Evolutionary conservation across 2,329 filamentous ascomycete species (phyloP).

Genomic region (Cryphonectria nitschkei): DNA sequence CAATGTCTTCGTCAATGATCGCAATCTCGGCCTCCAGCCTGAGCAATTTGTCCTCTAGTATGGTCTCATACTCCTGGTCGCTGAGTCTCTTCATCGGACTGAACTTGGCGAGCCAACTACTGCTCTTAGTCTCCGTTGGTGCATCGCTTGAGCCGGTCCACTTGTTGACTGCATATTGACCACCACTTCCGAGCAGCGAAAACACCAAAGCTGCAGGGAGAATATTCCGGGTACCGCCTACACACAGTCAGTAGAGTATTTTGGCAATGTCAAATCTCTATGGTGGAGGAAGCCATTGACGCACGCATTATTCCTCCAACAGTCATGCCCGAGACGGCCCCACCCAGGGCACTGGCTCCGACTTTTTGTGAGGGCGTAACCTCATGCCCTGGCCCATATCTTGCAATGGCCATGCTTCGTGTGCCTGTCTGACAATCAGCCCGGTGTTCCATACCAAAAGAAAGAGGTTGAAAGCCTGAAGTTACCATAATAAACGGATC

Average conservation of each 20-base stretch:
- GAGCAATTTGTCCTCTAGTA: conserved; percentile 72
- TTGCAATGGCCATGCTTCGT: conserved; percentile 44
- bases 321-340: conserved; percentile 66
- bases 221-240: conserved; percentile 58
- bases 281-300: conserved; percentile 32
- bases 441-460: background rate
- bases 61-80: conserved; percentile 71
- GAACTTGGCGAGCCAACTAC: conserved; percentile 61
- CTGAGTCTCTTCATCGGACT: conserved; percentile 71
- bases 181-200: conserved; percentile 41
- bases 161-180: conserved; percentile 36
- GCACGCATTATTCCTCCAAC: conserved; percentile 59
- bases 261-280: background rate
- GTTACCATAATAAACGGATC: conserved; percentile 74
- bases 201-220: conserved; percentile 56
- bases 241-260: background rate
- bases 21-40: conserved; percentile 76
- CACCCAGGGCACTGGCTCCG: conserved; percentile 71
- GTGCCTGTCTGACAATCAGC: conserved; percentile 20
- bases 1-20: conserved; percentile 77
- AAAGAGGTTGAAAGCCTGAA: background rate
- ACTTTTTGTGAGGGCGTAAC: conserved; percentile 63
- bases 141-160: conserved; percentile 2
- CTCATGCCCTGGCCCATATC: conserved; percentile 54
- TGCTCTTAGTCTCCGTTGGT: conserved; percentile 13